phyloP scores from a whole-genome alignment of 2,329 filamentous ascomycete genomes.

The Colletotrichum tropicale region DNA sequence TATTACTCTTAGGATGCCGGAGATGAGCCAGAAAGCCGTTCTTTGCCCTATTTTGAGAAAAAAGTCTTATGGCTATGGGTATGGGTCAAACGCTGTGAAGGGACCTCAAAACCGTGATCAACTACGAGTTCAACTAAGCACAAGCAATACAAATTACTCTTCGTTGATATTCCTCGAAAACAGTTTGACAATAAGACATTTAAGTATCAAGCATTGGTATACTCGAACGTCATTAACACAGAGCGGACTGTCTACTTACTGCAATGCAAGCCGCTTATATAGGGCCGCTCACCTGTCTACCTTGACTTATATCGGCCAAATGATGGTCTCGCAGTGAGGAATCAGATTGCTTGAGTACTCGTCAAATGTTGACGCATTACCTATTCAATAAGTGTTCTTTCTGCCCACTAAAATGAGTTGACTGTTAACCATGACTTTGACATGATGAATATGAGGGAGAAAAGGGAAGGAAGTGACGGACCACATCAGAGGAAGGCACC shows the following conservation, averaged over 20 bases:
- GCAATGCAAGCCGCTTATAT: no score
- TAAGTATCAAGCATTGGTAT: no score
- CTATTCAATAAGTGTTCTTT: background rate
- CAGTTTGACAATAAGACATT: rapidly evolving
- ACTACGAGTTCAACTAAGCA: background rate
- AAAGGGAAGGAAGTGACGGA: background rate
- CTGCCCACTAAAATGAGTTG: background rate
- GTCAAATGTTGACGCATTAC: background rate
- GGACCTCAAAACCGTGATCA: background rate
- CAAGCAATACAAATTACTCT: no score
- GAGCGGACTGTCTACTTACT: no score
- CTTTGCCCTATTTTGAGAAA: rapidly evolving
- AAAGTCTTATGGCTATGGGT: no score
- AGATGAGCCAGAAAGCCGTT: background rate
- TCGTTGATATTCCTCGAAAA: no score
- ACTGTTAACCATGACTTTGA: background rate
- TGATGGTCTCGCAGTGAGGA: background rate
- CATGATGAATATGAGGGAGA: rapidly evolving
- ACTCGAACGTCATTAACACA: no score
- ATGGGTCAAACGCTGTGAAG: no score
- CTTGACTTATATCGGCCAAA: background rate
- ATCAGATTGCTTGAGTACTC: background rate
- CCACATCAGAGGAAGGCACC: background rate
- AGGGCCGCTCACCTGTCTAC: background rate
- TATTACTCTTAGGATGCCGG: rapidly evolving